phyloP scores from a whole-genome alignment of 495 filamentous ascomycete species.

The Penicillium silybi region DNA sequence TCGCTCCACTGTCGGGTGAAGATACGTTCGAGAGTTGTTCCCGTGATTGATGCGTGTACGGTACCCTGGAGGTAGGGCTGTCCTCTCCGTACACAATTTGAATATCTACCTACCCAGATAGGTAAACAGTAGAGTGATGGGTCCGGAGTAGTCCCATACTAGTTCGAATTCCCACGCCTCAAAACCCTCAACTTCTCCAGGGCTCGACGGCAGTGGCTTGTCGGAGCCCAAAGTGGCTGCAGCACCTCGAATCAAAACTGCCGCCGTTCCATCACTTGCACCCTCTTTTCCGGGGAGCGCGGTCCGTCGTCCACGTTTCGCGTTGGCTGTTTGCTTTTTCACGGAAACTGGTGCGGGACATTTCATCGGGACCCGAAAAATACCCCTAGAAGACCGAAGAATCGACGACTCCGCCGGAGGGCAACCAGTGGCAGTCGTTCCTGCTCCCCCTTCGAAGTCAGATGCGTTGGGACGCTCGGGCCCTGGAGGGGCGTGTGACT shows the following conservation, averaged over 20 bases:
- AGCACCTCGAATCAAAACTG: conserved; percentile 18
- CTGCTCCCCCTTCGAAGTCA: conserved; percentile 26
- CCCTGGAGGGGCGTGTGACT: conserved; percentile 20
- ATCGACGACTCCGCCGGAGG: background rate
- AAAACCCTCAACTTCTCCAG: background rate
- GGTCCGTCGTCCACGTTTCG: conserved; percentile 1
- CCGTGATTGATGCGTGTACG: background rate
- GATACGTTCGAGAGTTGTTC: background rate
- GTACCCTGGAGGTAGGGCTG: too few relatives aligned
- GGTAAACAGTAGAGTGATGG: background rate
- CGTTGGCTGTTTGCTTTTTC: conserved; percentile 6
- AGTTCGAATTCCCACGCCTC: background rate
- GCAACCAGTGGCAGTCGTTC: conserved; percentile 34
- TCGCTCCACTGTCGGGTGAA: conserved; percentile 1
- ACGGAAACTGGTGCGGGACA: too few relatives aligned
- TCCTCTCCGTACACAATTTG: too few relatives aligned
- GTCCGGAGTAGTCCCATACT: background rate
- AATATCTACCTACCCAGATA: background rate
- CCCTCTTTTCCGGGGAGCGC: conserved; percentile 12
- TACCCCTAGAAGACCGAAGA: background rate
- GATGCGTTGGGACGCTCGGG: conserved; percentile 19
- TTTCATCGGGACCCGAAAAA: too few relatives aligned
- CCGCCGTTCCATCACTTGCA: conserved; percentile 17
- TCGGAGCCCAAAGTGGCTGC: conserved; percentile 6
- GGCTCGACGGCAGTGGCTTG: conserved; percentile 15